Percentiles rank a stretch among this genome's conserved stretches.
These are phyloP conservation scores for Claviceps humidiphila DNA, from an alignment of 2,329 filamentous ascomycete species.

Conservation along the genomic window DNA sequence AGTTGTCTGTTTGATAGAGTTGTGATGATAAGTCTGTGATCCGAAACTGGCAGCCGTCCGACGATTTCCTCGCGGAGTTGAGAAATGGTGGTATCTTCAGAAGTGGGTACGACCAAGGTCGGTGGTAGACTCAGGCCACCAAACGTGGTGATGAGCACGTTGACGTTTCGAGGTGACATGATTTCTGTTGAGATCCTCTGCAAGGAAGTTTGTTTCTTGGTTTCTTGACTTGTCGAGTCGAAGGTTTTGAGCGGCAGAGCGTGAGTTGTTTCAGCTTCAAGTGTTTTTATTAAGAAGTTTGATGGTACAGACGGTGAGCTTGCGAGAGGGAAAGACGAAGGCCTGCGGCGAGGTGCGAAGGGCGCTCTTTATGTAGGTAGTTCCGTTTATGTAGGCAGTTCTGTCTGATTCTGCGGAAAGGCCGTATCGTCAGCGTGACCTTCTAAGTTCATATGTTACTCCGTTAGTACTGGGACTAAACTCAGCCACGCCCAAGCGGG, in stretches of 20 bases:
- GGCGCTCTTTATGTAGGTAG: not conserved
- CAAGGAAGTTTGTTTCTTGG: not conserved
- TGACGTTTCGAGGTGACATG: slow-evolving; percentile 52
- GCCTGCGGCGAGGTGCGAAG: not conserved
- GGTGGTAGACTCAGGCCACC: slow-evolving; percentile 68
- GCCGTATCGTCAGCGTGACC: not conserved
- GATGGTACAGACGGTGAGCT: not conserved
- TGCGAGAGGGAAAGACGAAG: not conserved
- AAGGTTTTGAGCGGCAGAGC: not conserved
- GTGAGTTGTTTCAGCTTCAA: not conserved
- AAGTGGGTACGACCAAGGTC: slow-evolving; percentile 67
- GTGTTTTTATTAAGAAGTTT: not conserved
- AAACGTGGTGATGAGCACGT: slow-evolving; percentile 76
- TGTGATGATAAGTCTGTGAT: slow-evolving; percentile 59
- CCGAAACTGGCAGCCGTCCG: slow-evolving; percentile 44
- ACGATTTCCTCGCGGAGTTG: slow-evolving; percentile 53
- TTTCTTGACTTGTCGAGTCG: not conserved
- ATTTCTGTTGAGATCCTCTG: not conserved
- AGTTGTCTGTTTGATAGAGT: slow-evolving; percentile 69
- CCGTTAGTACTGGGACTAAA: not conserved
- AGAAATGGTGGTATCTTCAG: slow-evolving; percentile 48
- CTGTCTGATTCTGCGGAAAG: not conserved
- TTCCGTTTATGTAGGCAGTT: no score
- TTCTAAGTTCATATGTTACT: no score
- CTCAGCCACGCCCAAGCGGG: not conserved